phyloP scores from a whole-genome alignment of 352 stramenopile genomes.

The Hyaloperonospora brassicae region DNA sequence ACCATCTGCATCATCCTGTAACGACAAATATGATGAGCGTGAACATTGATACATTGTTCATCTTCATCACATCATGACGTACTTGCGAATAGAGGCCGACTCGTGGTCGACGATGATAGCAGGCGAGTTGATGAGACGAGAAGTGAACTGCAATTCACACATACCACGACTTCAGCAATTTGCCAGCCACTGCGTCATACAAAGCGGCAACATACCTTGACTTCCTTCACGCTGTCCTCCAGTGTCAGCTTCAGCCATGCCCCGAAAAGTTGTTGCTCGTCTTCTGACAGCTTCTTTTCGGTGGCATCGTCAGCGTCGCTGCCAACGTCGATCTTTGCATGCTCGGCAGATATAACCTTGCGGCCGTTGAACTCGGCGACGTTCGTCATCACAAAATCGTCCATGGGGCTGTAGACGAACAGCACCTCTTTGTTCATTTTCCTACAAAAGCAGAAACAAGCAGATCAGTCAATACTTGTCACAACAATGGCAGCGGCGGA shows the following conservation, averaged over 20 bases:
- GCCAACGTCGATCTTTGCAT: conserved; percentile 90
- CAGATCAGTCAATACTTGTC: background rate
- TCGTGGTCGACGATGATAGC: conserved; percentile 99
- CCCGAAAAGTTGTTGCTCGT: conserved; percentile 86
- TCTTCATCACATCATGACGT: conserved; percentile 11
- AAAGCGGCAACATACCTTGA: conserved; percentile 45
- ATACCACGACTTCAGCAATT: conserved; percentile 1
- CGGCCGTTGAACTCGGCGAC: conserved; percentile 94
- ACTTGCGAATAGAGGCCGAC: conserved; percentile 92
- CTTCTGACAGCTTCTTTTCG: conserved; percentile 66
- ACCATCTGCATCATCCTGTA: conserved; percentile 97
- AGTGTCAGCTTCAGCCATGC: conserved; percentile 91
- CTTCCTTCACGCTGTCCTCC: conserved; percentile 84
- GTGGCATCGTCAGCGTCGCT: conserved; percentile 37
- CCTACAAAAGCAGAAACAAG: conserved; percentile 23
- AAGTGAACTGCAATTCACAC: conserved; percentile 45
- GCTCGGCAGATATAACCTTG: conserved; percentile 94
- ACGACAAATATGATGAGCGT: background rate
- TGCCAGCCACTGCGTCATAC: background rate
- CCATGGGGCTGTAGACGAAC: conserved; percentile 97
- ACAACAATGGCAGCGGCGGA: background rate
- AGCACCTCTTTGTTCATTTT: conserved; percentile 93
- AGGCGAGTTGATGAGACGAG: conserved; percentile 92
- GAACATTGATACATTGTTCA: background rate
- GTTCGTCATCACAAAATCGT: conserved; percentile 99